Percentiles rank a stretch among this genome's conserved stretches.
Evolutionary conservation across 2,329 filamentous ascomycete species (phyloP).

Genomic region (Fusarium keratoplasticum): DNA sequence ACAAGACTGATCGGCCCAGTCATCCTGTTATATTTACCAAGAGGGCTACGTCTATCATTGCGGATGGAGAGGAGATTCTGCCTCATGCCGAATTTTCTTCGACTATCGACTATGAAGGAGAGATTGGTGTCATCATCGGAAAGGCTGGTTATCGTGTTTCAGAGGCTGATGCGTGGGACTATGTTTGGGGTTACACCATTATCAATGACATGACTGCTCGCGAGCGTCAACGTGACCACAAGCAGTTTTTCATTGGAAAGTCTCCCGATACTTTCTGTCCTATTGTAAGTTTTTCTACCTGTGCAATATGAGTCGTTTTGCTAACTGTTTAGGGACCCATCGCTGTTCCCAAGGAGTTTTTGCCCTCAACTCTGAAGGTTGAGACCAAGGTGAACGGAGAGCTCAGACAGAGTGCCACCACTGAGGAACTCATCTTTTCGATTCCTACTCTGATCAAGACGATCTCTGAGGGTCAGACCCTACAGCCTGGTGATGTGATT

Average conservation of each 20-base stretch:
- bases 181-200: slow-evolving; percentile 69
- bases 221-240: slow-evolving; percentile 65
- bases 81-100: slow-evolving; percentile 60
- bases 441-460: slow-evolving; percentile 56
- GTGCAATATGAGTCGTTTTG: no score
- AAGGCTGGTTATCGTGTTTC: slow-evolving; percentile 57
- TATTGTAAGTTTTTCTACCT: slow-evolving; percentile 51
- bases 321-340: slow-evolving; percentile 56
- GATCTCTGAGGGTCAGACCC: slow-evolving; percentile 55
- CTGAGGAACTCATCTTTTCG: slow-evolving; percentile 59
- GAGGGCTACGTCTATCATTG: slow-evolving; percentile 64
- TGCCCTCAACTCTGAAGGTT: slow-evolving; percentile 55
- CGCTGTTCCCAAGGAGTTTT: slow-evolving; percentile 59
- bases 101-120: slow-evolving; percentile 66
- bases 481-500: slow-evolving; percentile 59
- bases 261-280: slow-evolving; percentile 67
- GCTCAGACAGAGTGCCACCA: slow-evolving; percentile 57
- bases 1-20: slow-evolving; percentile 63
- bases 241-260: slow-evolving; percentile 71
- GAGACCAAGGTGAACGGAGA: slow-evolving; percentile 60
- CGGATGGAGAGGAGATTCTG: slow-evolving; percentile 58
- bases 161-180: slow-evolving; percentile 58
- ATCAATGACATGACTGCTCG: slow-evolving; percentile 66
- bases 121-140: slow-evolving; percentile 67
- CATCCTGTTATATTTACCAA: slow-evolving; percentile 69